Evolutionary conservation across 192 early-diverging fungal genomes (phyloP), one percentile per base, ranked within the genome.

Genomic region (Backusella luteola): DNA sequence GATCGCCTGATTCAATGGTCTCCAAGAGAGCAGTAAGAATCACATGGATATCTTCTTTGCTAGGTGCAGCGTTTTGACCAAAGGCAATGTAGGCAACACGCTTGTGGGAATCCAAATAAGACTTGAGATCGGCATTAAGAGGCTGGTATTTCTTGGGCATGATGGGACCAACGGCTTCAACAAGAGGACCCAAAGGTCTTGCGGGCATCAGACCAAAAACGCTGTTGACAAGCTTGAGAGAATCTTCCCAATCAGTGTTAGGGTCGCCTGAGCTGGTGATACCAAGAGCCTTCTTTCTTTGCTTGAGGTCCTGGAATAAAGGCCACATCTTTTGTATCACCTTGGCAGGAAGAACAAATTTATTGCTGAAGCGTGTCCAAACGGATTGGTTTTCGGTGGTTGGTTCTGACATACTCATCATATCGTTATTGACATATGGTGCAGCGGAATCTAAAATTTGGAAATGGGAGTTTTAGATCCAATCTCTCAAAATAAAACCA

Each of bases 131-230:
- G n/a, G n/a, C n/a, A n/a, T n/a, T n/a, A n/a, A n/a, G 21, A 11
- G 42, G 26, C 23, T 59, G 63, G 17, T 83, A 79, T 8, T 34
- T 15, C 32, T 78, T 53, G 39, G 73, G 73, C 35, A 81, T 68
- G 3, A 85, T 75, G 1, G 84, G 84, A 0, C 84, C 84, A 34
- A 83, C 41, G 11, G 69, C 38, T 53, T 76, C 71, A 32, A 79
- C 52, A 59, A 83, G 56, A 17, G 77, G 78, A 2, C 75, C 75
- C 9, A 74, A 3, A 8, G 77, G 49, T 19, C 78, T 70, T n/a
- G 81, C 71, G 4, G 63, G 12, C 29, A 59, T 72, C 12, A 79
- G 36, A 1, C 76, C 80, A 29, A 70, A 75, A 1, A 73, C 38
- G 4, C 21, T 81, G 59, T 77, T 81, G 19, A 77, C 56, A 0